Base-by-base conservation (phyloP, 139 green algal genomes). In the Chlorella sp. region DNA sequence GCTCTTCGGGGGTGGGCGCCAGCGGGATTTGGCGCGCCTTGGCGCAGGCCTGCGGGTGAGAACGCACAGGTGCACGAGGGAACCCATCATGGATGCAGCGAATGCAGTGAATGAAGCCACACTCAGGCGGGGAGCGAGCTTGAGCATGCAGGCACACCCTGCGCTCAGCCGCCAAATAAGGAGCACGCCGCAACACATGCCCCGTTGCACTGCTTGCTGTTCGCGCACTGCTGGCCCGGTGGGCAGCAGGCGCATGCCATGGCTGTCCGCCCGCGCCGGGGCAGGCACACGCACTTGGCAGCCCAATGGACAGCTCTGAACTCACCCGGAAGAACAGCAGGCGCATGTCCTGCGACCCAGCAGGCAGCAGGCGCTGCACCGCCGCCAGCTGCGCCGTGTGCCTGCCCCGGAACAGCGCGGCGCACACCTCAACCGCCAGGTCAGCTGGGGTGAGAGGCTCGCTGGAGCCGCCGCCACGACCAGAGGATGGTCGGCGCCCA, bases 321-420 rank as follows among this genome's bases (percentile, higher is more conserved):
- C 84, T 14, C 78, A 88, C 84, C 72, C 68, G 58, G 46, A 89
- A 74, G 82, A 89, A 89, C 36, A 88, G 82, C 26, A 88, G 56
- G 26, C 75, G 41, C 40, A 51, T 64, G 56, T 88, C 82, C 2
- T 69, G 38, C 32, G 36, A 24, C 16, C 19, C 54, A 26, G 4
- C 43, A 6, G 76, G 73, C 69, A 87, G 36, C 69, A 87, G 58
- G 13, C 69, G 77, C 74, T 77, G 77, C 86, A 88, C 34, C 20
- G 48, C 58, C 40, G 60, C 60, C 51, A 89, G 69, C 81, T 87
- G 77, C 36, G 76, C 54, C 4, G 70, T 73, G 54, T 81, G 67
- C 28, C 48, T 32, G 20, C 41, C 81, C 0, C 24, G 28, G 51
- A 88, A 85, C 38, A 88, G 84, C 69, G 36, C 76, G 20, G 44